A percentile compares a stretch with the other conserved stretches of the same genome.
phyloP scores from a whole-genome alignment of 805 yeast genomes.

The Ogataea saltuana region DNA sequence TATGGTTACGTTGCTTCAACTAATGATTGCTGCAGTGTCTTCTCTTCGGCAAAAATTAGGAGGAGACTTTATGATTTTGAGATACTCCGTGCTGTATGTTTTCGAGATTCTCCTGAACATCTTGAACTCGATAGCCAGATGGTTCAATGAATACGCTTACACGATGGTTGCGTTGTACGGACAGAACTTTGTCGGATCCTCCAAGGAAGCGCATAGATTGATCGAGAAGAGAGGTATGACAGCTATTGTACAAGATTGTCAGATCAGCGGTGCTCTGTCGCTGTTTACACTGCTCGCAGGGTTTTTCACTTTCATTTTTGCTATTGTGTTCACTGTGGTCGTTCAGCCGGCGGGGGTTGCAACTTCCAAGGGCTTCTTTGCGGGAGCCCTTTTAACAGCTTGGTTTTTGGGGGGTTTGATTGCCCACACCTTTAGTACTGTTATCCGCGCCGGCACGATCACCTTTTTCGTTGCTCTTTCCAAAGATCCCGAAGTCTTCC shows the following conservation, averaged over 20 bases:
- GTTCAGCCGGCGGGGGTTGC: conserved; percentile 64
- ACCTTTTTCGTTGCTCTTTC: conserved; percentile 85
- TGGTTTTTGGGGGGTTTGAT: conserved; percentile 74
- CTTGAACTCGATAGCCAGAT: conserved; percentile 46
- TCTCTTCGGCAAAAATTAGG: conserved; percentile 14
- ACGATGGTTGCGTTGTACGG: conserved; percentile 90
- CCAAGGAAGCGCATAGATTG: conserved; percentile 75
- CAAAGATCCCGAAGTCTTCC: conserved; percentile 81
- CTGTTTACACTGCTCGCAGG: conserved; percentile 72
- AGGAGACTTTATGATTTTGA: conserved; percentile 10
- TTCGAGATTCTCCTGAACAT: conserved; percentile 33
- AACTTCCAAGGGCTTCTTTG: conserved; percentile 26
- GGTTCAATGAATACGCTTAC: conserved; percentile 87
- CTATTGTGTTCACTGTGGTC: conserved; percentile 63
- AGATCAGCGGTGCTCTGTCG: conserved; percentile 72
- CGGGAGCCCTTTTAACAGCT: conserved; percentile 18
- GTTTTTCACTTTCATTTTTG: conserved; percentile 43
- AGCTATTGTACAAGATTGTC: conserved; percentile 79
- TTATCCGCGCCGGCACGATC: conserved; percentile 75
- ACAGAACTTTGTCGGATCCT: conserved; percentile 65
- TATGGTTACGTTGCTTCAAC: conserved; percentile 70
- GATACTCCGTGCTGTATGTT: conserved; percentile 10
- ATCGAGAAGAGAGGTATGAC: conserved; percentile 77
- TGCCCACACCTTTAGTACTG: conserved; percentile 64
- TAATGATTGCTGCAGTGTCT: conserved; percentile 7